These are phyloP conservation scores for Lodderomyces theae DNA, from an alignment of 1,139 yeast species.

Conservation along the genomic window DNA sequence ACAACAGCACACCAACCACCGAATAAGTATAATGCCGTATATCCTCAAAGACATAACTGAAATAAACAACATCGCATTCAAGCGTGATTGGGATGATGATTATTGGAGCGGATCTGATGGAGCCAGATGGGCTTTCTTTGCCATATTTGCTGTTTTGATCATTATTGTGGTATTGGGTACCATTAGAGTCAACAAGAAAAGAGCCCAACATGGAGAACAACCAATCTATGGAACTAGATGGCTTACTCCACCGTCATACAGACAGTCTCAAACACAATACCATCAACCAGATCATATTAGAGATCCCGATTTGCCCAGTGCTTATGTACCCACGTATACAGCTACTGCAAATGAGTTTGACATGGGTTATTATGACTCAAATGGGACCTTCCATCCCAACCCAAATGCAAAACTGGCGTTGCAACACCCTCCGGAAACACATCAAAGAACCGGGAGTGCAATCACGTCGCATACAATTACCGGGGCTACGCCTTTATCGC, in stretches of 20 bases:
- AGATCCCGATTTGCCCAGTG: conserved; percentile 35
- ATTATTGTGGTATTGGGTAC: conserved; percentile 50
- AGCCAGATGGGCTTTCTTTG: conserved; percentile 59
- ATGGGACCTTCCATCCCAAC: conserved; percentile 54
- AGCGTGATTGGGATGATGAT: conserved; percentile 16
- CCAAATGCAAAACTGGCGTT: conserved; percentile 25
- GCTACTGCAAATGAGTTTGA: conserved; percentile 60
- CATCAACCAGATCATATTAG: conserved; percentile 35
- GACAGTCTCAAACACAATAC: conserved; percentile 66
- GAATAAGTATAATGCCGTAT: too few relatives aligned
- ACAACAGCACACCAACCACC: too few relatives aligned
- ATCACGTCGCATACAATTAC: conserved; percentile 14
- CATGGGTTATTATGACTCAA: conserved; percentile 74
- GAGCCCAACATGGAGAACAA: conserved; percentile 58
- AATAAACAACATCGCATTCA: background rate
- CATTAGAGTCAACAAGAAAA: conserved; percentile 55
- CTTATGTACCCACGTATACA: conserved; percentile 60
- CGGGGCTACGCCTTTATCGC: conserved; percentile 8
- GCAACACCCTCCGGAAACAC: conserved; percentile 22
- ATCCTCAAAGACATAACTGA: background rate
- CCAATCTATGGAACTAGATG: conserved; percentile 86
- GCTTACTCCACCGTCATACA: conserved; percentile 89
- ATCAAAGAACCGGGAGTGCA: conserved; percentile 18
- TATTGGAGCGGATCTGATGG: conserved; percentile 31
- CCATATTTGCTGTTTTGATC: conserved; percentile 48